These are phyloP conservation scores for Penicillium italicum DNA, from an alignment of 2,329 filamentous ascomycete genomes.

Conservation along the genomic window DNA sequence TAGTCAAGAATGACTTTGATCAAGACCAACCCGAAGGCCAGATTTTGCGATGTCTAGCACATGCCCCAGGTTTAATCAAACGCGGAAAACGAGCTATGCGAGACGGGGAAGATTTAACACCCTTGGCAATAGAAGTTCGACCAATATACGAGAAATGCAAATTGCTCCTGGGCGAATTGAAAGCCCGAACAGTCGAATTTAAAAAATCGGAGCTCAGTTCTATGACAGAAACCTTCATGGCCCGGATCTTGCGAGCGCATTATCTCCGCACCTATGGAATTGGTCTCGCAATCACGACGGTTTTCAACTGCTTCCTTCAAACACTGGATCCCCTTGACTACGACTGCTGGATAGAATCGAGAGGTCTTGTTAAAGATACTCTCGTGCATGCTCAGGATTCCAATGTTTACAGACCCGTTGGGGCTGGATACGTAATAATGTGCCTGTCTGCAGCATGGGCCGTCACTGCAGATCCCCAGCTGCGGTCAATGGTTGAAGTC, in stretches of 20 bases:
- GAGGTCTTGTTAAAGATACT: slow-evolving; percentile 25
- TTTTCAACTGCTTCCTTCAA: slow-evolving; percentile 34
- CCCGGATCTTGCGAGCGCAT: slow-evolving; percentile 26
- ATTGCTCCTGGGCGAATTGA: slow-evolving; percentile 13
- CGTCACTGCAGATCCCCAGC: slow-evolving; percentile 17
- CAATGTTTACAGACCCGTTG: slow-evolving; percentile 31
- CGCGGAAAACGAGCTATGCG: slow-evolving; percentile 19
- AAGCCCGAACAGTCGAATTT: slow-evolving; percentile 12
- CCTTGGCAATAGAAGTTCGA: slow-evolving; percentile 21
- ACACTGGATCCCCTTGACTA: slow-evolving; percentile 26
- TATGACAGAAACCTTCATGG: not conserved
- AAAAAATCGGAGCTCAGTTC: slow-evolving; percentile 6
- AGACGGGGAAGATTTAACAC: slow-evolving; percentile 3
- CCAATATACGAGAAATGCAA: slow-evolving; percentile 25
- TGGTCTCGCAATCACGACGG: slow-evolving; percentile 28
- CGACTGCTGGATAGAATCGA: slow-evolving; percentile 17
- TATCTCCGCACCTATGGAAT: slow-evolving; percentile 35
- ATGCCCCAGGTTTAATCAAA: slow-evolving; percentile 30
- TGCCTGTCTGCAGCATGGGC: slow-evolving; percentile 28
- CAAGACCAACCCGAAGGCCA: slow-evolving; percentile 27
- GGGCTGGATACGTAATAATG: slow-evolving; percentile 30
- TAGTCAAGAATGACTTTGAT: slow-evolving; percentile 33
- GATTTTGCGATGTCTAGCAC: slow-evolving; percentile 31
- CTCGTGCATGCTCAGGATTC: slow-evolving; percentile 28
- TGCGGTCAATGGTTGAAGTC: slow-evolving; percentile 16